A percentile compares a stretch with the other conserved stretches of the same genome.
These are phyloP conservation scores for Tulasnella sp. DNA, from an alignment of 768 basidiomycete genomes.

Conservation along the genomic window DNA sequence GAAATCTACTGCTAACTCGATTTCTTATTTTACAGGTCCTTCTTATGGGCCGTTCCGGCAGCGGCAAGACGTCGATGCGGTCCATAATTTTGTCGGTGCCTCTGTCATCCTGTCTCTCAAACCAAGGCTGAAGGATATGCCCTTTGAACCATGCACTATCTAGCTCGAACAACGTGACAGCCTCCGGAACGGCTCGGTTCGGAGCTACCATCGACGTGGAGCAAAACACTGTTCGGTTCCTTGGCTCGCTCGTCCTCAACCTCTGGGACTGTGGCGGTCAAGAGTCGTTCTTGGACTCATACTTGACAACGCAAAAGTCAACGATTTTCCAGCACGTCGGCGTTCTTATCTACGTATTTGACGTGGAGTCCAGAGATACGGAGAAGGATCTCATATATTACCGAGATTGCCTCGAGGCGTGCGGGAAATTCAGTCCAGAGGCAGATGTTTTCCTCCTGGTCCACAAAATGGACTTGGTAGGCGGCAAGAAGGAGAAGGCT, in stretches of 20 bases:
- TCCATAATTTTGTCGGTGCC: conserved; percentile 92
- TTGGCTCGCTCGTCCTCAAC: conserved; percentile 91
- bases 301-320: conserved; percentile 83
- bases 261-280: conserved; percentile 99
- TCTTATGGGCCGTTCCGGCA: conserved; percentile 87
- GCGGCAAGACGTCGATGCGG: conserved; percentile 84
- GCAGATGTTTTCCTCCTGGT: conserved; percentile 84
- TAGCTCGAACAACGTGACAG: conserved; percentile 83
- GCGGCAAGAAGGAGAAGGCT: conserved; percentile 44
- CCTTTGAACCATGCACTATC: neutral
- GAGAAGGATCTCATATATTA: conserved; percentile 79
- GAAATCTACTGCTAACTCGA: neutral
- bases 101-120: conserved; percentile 18
- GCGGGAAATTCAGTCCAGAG: conserved; percentile 68
- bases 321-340: conserved; percentile 96
- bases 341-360: conserved; percentile 97
- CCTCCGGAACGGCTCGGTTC: conserved; percentile 80
- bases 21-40: conserved; percentile 58
- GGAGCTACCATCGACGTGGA: conserved; percentile 98
- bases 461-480: conserved; percentile 95
- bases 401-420: conserved; percentile 77
- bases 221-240: conserved; percentile 93
- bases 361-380: conserved; percentile 81
- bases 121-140: conserved; percentile 15
- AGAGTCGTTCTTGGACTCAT: conserved; percentile 96